Evolutionary conservation across 2,329 filamentous ascomycete species (phyloP).

Genomic region (Dothistroma septosporum): DNA sequence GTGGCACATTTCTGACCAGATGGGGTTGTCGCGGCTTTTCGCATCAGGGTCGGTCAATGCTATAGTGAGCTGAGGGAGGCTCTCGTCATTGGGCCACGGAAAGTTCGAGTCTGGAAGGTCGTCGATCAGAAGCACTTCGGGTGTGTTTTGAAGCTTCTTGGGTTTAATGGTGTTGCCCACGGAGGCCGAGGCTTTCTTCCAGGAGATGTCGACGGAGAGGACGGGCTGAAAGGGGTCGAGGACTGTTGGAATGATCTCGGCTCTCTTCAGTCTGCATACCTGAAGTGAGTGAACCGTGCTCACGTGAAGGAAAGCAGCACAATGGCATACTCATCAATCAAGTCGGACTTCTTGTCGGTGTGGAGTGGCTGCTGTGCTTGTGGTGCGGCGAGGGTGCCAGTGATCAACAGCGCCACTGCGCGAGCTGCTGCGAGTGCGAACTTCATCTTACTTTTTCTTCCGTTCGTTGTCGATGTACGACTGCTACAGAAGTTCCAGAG

Average conservation of each 20-base stretch:
- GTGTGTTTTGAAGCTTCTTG: constrained; percentile 40
- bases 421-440: neutral
- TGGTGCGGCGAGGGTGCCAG: neutral
- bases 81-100: constrained; percentile 1
- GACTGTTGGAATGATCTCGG: constrained; percentile 41
- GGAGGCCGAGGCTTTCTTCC: constrained; percentile 42
- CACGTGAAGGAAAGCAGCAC: neutral
- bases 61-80: constrained; percentile 42
- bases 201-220: constrained; percentile 48
- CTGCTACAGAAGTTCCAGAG: neutral
- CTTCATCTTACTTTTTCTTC: neutral
- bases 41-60: constrained; percentile 57
- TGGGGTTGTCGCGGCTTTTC: constrained; percentile 50
- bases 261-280: constrained; percentile 25
- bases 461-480: neutral
- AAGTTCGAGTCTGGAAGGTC: constrained; percentile 10
- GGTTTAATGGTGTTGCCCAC: constrained; percentile 55
- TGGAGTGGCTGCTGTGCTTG: constrained; percentile 7
- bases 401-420: neutral
- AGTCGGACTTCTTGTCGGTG: constrained; percentile 10
- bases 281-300: neutral
- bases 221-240: constrained; percentile 57
- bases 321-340: constrained; percentile 21
- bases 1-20: constrained; percentile 57
- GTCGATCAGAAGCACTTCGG: constrained; percentile 34